Evolutionary conservation across 2,329 filamentous ascomycete species (phyloP), one percentile per base, ranked within the genome.

Genomic region (Talaromyces verruculosus): DNA sequence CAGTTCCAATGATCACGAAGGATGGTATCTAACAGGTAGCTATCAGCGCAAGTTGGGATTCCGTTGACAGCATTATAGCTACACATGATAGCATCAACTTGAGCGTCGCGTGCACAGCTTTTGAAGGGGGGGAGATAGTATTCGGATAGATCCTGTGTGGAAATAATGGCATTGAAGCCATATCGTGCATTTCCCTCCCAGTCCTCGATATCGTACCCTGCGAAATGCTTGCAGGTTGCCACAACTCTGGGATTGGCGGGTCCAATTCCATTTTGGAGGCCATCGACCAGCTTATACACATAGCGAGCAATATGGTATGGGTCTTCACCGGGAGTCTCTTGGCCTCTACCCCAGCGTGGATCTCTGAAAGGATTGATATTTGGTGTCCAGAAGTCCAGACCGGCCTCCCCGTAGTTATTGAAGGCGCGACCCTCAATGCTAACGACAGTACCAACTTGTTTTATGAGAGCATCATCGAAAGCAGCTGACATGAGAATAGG

Each of bases 111-210:
- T 61, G 82, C 86, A 78, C 87, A 90, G 74, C 81, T 82, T 72
- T 88, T 83, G 77, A 90, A 90, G 0, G 87, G 81, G 1, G 84
- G 86, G 49, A 89, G 78, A 71, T 89, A 90, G 74, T 89, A 90
- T 70, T 90, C 88, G 0, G 82, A 81, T 13, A 90, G 76, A 69
- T 90, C 88, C 69, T 90, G 87, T 55, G 79, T 76, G 4, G 79
- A 78, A 61, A 87, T 81, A 8, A 82, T 77, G 0, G 84, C 84
- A 70, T 88, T 79, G 67, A 84, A 87, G 41, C 80, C 78, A 64
- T 84, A 81, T 45, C 82, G 75, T 45, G 72, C 69, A 35, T 75
- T 70, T 1, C 75, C 76, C 35, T 74, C 72, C 72, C 80, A 81
- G 65, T 69, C 65, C 70, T 87, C 84, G 2, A 85, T 69, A 72